These are phyloP conservation scores for Chytriomyces sp. DNA, from an alignment of 192 early-diverging fungal species.

Conservation along the genomic window DNA sequence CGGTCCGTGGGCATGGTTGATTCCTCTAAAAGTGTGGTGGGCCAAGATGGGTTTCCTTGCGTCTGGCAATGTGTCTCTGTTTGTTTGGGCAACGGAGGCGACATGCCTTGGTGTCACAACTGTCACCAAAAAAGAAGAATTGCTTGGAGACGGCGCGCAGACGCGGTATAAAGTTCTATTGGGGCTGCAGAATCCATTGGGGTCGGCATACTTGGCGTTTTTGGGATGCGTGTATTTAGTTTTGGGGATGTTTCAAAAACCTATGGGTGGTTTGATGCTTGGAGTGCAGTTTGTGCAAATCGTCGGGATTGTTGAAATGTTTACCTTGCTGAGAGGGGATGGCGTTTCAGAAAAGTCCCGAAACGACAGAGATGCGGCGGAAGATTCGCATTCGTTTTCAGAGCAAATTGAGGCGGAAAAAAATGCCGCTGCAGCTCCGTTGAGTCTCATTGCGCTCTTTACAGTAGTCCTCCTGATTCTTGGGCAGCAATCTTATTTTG, in stretches of 20 bases:
- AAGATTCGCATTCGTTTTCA: neutral
- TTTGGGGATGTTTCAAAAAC: slow-evolving; percentile 75
- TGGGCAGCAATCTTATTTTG: slow-evolving; percentile 74
- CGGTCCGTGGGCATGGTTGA: neutral
- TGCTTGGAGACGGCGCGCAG: neutral
- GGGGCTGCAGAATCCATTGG: slow-evolving; percentile 71
- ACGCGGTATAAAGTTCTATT: slow-evolving; percentile 39
- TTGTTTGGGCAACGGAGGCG: slow-evolving; percentile 42
- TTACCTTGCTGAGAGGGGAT: slow-evolving; percentile 40
- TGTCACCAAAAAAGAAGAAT: neutral
- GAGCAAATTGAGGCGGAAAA: neutral
- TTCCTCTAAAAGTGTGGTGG: slow-evolving; percentile 42
- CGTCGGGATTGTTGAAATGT: slow-evolving; percentile 42
- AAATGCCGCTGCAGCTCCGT: neutral
- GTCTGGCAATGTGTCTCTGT: slow-evolving; percentile 28
- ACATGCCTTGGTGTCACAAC: slow-evolving; percentile 42
- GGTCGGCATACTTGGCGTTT: slow-evolving; percentile 71
- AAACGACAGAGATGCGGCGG: neutral
- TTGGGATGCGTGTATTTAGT: slow-evolving; percentile 58
- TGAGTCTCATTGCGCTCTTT: slow-evolving; percentile 52
- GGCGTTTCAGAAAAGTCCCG: neutral
- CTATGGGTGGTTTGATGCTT: slow-evolving; percentile 72
- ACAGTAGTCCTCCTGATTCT: slow-evolving; percentile 50
- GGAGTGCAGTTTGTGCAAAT: slow-evolving; percentile 45
- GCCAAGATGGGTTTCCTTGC: slow-evolving; percentile 41